These are phyloP conservation scores for Metrosideros polymorpha DNA, from an alignment of 441 rosid species.

Conservation along the genomic window DNA sequence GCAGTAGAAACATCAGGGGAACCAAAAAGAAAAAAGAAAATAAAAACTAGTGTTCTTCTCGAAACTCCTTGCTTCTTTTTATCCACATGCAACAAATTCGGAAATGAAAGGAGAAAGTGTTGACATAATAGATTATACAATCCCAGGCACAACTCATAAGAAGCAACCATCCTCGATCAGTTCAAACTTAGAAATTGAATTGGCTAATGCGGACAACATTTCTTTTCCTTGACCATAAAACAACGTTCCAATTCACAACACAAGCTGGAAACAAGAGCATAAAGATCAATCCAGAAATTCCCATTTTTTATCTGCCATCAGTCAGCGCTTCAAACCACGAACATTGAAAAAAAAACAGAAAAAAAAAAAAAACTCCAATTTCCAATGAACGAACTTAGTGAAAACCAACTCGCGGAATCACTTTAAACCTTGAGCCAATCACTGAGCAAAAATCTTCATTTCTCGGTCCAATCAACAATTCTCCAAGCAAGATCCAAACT, in stretches of 20 bases:
- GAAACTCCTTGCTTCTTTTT: background rate
- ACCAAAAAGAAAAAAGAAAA: background rate
- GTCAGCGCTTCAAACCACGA: background rate
- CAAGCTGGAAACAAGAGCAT: no score
- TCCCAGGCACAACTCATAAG: background rate
- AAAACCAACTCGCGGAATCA: background rate
- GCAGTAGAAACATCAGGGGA: background rate
- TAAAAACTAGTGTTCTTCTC: background rate
- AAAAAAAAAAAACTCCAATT: background rate
- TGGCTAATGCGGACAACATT: background rate
- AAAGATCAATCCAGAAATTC: no score
- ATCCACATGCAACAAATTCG: background rate
- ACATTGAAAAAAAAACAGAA: background rate
- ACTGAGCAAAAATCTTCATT: background rate
- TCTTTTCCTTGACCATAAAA: background rate
- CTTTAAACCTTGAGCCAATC: background rate
- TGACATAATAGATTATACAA: background rate
- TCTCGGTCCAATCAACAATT: constrained; percentile 19
- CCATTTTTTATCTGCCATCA: background rate
- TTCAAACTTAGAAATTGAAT: background rate
- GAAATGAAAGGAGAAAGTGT: background rate
- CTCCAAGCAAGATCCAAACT: constrained; percentile 17
- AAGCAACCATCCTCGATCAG: background rate
- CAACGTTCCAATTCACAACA: background rate
- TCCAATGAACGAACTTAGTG: background rate